Evolutionary conservation across 306 rosid species (phyloP), one percentile per base, ranked within the genome.

Genomic region (Ammopiptanthus mongolicus): DNA sequence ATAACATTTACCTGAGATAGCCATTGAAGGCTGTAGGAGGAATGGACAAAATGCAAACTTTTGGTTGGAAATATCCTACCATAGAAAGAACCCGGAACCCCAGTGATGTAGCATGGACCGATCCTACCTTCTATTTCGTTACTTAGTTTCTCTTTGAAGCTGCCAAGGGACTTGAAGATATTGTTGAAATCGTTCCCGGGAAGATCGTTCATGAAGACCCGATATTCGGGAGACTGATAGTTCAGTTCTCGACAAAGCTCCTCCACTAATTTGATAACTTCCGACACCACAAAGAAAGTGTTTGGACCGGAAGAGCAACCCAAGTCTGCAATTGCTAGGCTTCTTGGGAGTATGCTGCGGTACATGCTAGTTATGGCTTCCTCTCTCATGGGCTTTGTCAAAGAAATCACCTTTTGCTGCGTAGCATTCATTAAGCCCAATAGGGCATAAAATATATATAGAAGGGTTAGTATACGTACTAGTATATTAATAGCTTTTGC

Each of bases 221-320:
- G 79, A 33, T 72, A 84, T 67, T 87, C 88, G 0, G 79, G 81
- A 23, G 86, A 69, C 17, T 76, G 21, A 5, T 7, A 76, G 4
- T 48, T 65, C 0, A 81, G 52, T 13, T 48, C 17, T 15, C 11
- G 39, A 57, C 81, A 65, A 50, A 87, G 70, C 44, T 64, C 51
- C 44, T 84, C 80, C 56, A 79, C 86, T 4, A 13, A 4, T 57
- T 76, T 76, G 71, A 87, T 60, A 6, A 82, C 33, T 21, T 84
- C 81, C 11, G 82, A 72, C 19, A 79, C 83, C 7, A 76, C 75
- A 33, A 84, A 74, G 4, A 84, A 47, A 4, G 88, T 82, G 80
- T 87, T 87, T 29, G 91, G 85, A 36, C 91, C 91, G 0, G 83
- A 81, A 70, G 91, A 79, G 71, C 91, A 87, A 12, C 91, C 91